A percentile compares a stretch with the other conserved stretches of the same genome.
These are phyloP conservation scores for Cystobasidium slooffiae DNA, from an alignment of 1,284 basidiomycete species.

Conservation along the genomic window DNA sequence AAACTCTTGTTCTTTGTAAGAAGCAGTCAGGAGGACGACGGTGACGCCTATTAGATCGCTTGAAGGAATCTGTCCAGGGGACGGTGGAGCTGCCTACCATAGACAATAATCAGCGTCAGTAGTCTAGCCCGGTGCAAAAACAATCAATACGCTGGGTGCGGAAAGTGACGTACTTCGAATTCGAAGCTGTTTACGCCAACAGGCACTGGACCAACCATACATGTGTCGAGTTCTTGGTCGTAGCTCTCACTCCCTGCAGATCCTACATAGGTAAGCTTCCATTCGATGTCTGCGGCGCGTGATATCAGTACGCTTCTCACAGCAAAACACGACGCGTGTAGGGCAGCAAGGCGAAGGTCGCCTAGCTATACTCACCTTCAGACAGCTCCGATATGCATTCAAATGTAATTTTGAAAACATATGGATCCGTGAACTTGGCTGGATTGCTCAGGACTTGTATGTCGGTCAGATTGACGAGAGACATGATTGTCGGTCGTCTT, in stretches of 20 bases:
- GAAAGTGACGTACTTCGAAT: constrained; percentile 67
- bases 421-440: constrained; percentile 85
- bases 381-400: constrained; percentile 92
- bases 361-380: constrained; percentile 66
- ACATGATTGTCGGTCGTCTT: constrained; percentile 21
- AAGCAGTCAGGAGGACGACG: constrained; percentile 86
- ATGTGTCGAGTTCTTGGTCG: constrained; percentile 64
- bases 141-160: no score
- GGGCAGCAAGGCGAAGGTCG: no score
- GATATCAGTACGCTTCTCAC: neutral
- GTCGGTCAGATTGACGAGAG: constrained; percentile 47
- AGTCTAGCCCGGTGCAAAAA: no score
- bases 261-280: constrained; percentile 96
- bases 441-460: constrained; percentile 79
- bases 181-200: constrained; percentile 95
- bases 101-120: neutral
- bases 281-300: constrained; percentile 78
- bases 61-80: constrained; percentile 72
- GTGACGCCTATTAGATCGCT: constrained; percentile 87
- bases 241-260: constrained; percentile 91
- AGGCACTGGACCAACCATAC: constrained; percentile 85
- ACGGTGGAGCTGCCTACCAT: constrained; percentile 62
- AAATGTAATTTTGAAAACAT: constrained; percentile 94
- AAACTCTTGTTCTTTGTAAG: constrained; percentile 93
- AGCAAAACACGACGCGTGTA: no score